Evolutionary conservation across 176 grass and related monocot species (phyloP), one percentile per base, ranked within the genome.

Genomic region (Ampelocalamus luodianensis): DNA sequence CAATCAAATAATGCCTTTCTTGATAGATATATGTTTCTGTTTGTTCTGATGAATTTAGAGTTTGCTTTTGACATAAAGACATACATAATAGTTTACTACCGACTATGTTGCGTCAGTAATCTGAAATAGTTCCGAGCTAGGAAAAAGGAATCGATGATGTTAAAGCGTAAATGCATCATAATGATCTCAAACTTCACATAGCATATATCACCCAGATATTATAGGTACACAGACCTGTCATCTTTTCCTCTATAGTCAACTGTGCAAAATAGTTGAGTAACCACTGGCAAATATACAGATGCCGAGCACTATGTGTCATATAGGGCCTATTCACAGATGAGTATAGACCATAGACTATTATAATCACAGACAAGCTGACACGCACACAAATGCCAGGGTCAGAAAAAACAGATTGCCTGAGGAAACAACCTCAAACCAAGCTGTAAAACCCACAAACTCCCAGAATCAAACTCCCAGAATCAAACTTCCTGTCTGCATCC

Each of bases 311-410:
- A 8, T 53, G 15, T 86, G 23, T 53, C 16, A 27, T 70, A 68
- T 77, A 63, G 29, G 34, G 65, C 15, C 27, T 87, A 59, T 79
- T 40, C 32, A 80, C 38, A 65, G 18, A 65, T 23, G 63, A 34
- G 0, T 65, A 74, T 74, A 59, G 34, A 38, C 54, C 20, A 10
- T 9, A 7, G 32, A 14, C 15, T 20, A 32, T 2, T 18, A 45
- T 8, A 72, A 34, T 11, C 67, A 13, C 66, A 15, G 46, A 82
- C 51, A 71, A 45, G 23, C 37, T 42, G 45, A 45, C 8, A 45
- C 20, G 16, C 49, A 67, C 32, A 76, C 36, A 89, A 76, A 36
- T 43, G 10, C 37, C 14, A 71, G n/a, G 55, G 37, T 24, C 48
- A 26, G 61, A 49, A 49, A 73, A 58, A 70, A 26, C 65, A 26